These are phyloP conservation scores for Colletotrichum nymphaeae DNA, from an alignment of 2,329 filamentous ascomycete species.

Conservation along the genomic window DNA sequence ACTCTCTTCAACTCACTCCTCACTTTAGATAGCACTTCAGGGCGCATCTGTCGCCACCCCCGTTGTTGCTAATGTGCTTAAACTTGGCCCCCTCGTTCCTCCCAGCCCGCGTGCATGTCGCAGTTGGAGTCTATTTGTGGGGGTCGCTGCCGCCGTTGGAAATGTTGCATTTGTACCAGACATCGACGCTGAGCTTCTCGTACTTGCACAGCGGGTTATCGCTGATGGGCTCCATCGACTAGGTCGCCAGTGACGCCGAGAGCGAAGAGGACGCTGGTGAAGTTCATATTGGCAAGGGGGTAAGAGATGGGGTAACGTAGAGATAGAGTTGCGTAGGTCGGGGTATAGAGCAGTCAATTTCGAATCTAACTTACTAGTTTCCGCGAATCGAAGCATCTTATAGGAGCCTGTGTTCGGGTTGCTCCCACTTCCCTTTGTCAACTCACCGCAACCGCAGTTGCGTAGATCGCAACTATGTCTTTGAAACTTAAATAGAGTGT, in stretches of 20 bases:
- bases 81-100: not conserved
- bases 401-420: no score
- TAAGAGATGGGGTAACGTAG: not conserved
- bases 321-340: not conserved
- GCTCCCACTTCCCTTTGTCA: no score
- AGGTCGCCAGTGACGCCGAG: not conserved
- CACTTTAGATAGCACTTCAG: not conserved
- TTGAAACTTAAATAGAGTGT: no score
- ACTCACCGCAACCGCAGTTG: no score
- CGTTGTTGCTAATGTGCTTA: no score
- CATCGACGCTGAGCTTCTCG: not conserved
- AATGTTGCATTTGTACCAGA: not conserved
- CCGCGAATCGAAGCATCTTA: no score
- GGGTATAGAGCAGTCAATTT: no score
- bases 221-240: not conserved
- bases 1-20: no score
- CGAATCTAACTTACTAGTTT: no score
- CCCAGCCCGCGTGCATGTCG: not conserved
- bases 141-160: not conserved
- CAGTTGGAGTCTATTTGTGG: not conserved
- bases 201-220: not conserved
- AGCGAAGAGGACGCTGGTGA: not conserved
- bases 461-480: no score
- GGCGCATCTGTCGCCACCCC: not conserved
- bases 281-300: not conserved